These are phyloP conservation scores for Curvularia lunata DNA, from an alignment of 2,329 filamentous ascomycete genomes.

Conservation along the genomic window DNA sequence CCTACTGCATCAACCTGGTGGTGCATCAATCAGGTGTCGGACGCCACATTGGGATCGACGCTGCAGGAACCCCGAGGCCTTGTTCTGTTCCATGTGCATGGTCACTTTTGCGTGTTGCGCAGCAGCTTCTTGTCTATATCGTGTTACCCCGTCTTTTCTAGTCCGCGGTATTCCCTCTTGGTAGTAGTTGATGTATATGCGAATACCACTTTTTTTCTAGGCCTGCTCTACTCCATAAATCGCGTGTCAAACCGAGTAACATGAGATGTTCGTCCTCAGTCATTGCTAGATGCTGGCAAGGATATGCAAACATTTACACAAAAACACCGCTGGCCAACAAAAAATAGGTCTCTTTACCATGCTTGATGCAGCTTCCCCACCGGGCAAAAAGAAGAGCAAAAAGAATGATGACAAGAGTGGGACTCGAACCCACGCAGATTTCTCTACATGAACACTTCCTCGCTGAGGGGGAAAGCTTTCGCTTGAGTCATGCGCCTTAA, in stretches of 20 bases:
- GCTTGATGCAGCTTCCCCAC: background rate
- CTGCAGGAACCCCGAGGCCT: conserved; percentile 3
- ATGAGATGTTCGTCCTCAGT: background rate
- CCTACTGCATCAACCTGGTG: background rate
- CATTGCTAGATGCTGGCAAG: background rate
- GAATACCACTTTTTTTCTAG: background rate
- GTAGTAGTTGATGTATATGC: background rate
- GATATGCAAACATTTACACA: background rate
- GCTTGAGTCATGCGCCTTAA: conserved; percentile 6
- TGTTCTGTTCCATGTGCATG: background rate
- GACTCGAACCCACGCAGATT: conserved; percentile 3
- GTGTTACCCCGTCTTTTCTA: background rate
- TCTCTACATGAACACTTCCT: conserved; percentile 6
- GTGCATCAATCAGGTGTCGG: conserved; percentile 1
- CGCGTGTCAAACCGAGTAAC: background rate
- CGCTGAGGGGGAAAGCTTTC: conserved; percentile 1
- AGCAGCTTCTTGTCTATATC: background rate
- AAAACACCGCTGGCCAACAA: background rate
- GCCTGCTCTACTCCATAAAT: background rate
- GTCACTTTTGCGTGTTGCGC: background rate
- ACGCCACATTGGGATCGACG: conserved; percentile 14
- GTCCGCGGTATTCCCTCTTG: background rate
- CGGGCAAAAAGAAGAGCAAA: background rate
- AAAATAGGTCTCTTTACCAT: too few relatives aligned
- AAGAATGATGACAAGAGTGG: background rate